A percentile compares a stretch with the other conserved stretches of the same genome.
These are phyloP conservation scores for Phialocephala subalpina DNA, from an alignment of 2,329 filamentous ascomycete species.

Conservation along the genomic window DNA sequence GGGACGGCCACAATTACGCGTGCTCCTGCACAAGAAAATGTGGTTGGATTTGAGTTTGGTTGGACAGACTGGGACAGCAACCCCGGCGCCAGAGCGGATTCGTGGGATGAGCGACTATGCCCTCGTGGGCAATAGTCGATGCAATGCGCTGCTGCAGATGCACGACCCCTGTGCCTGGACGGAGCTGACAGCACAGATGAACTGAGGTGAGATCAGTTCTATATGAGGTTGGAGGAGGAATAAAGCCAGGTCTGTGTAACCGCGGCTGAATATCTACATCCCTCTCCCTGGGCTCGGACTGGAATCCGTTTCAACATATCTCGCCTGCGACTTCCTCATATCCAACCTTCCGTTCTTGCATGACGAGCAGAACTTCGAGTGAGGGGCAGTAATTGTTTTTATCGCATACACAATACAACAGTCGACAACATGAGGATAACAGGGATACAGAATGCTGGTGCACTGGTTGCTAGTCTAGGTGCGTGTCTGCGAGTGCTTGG, in stretches of 20 bases:
- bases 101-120: conserved; percentile 2
- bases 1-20: conserved; percentile 10
- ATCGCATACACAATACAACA: neutral
- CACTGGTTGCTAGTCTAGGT: conserved; percentile 5
- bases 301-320: neutral
- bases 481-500: neutral
- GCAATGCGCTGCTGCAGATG: neutral
- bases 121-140: neutral
- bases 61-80: neutral
- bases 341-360: neutral
- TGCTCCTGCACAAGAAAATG: neutral
- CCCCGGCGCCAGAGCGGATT: neutral
- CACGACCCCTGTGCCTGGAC: conserved; percentile 8
- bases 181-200: neutral
- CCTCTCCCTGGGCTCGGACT: neutral
- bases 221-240: neutral
- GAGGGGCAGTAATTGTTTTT: neutral
- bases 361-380: too few relatives aligned
- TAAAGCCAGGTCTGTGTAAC: neutral
- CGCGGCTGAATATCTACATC: neutral
- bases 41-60: conserved; percentile 1
- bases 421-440: neutral
- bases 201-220: conserved; percentile 3
- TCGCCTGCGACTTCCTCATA: neutral
- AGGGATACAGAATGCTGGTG: neutral